Percentiles rank a stretch among this genome's conserved stretches.
Conservation (phyloP, 129 eudicot genomes). For the Helichrysum umbraculigerum region DNA sequence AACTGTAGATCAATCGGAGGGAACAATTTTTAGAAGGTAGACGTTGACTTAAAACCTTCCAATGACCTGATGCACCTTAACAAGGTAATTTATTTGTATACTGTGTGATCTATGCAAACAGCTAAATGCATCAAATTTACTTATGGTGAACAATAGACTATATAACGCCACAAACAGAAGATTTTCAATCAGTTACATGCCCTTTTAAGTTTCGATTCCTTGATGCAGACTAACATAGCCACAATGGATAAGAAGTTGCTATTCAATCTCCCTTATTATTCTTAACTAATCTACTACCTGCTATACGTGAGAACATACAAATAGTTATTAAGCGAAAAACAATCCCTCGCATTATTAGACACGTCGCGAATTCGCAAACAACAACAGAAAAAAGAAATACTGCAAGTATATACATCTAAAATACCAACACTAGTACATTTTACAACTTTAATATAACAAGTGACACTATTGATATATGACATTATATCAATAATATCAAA, state of each 20-base stretch:
- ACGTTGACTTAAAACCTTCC: neutral
- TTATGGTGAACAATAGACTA: conserved; percentile 6
- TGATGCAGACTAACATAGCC: conserved; percentile 3
- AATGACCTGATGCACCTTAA: conserved; percentile 1
- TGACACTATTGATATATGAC: conserved; percentile 15
- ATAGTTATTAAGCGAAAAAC: conserved; percentile 11
- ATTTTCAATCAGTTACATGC: neutral
- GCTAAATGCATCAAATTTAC: conserved; percentile 7
- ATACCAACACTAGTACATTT: conserved; percentile 12
- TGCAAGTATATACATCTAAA: conserved; percentile 18
- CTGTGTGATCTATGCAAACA: neutral
- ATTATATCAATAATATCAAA: conserved; percentile 5
- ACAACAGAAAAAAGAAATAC: neutral
- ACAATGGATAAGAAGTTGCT: neutral
- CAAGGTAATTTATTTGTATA: conserved; percentile 3
- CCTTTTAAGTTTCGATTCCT: conserved; percentile 1
- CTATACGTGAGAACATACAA: conserved; percentile 4
- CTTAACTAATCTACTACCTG: conserved; percentile 10
- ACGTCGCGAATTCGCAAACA: neutral
- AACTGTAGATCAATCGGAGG: neutral
- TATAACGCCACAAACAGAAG: neutral
- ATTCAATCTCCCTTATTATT: conserved; percentile 5
- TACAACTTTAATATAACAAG: conserved; percentile 18
- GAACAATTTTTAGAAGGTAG: neutral
- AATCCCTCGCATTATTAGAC: neutral